Base-by-base conservation (phyloP, 768 basidiomycete genomes). In the Xerocomellus amylosporus region DNA sequence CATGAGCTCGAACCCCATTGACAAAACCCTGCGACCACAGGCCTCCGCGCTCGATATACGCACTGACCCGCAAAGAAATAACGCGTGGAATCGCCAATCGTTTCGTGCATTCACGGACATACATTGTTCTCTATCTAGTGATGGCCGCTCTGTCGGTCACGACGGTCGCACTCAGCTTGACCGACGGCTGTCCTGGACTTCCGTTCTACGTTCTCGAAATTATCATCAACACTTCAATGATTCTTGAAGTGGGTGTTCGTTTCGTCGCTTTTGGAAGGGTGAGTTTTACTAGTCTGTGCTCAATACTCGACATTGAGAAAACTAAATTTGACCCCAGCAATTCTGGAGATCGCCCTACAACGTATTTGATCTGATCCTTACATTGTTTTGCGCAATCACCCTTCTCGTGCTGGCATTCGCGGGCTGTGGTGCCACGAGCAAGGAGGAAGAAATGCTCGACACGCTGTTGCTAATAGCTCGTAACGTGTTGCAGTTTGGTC, bases 311-410 rank as follows among this genome's bases (percentile, higher is more conserved):
- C 26, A 13, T 42, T 15, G 39, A 39, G n/a, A 22, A 51, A 20
- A 24, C 52, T 65, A 20, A 61, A 44, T 28, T 15, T 15, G 10
- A 15, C 15, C 24, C 19, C 67, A 95, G 93, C 90, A 93, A 92
- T 97, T 97, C 77, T 95, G 92, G 92, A 89, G 83, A 69, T 90
- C 91, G n/a, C 85, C 86, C 12, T 93, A 92, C 74, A 98, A 98
- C 68, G 75, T 91, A 31, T 78, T 95, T 63, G 95, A 98, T 68
- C 79, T 97, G 15, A 81, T 90, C 46, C 79, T 99, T 41, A 98
- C 97, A 2, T 60, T 82, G 28, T 91, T 99, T 74, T 98, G 96
- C 67, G 87, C 84, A 5, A 68, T 98, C 54, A 99, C 97, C 7
- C 74, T 99, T 44, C 77, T 95, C 31, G 84, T 98, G 19, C 83